Base-by-base conservation (phyloP, 257 asterid genomes). In the Eustoma russellianum region DNA sequence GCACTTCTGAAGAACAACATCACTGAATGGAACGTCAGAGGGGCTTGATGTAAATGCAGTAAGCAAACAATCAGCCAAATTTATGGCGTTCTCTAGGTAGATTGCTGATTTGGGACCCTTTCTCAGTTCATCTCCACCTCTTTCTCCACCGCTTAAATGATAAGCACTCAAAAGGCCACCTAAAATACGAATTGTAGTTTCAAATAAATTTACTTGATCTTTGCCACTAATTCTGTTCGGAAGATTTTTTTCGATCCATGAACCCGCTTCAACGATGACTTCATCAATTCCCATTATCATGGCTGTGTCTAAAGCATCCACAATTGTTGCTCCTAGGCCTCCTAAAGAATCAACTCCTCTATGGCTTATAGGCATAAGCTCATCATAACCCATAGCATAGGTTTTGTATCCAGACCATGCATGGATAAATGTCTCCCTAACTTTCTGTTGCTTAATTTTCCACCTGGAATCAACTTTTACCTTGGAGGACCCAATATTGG, bases 121-220 rank as follows among this genome's bases (percentile, higher is more conserved):
- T 12, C 61, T 66, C 6, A 77, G 66, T 60, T 66, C 59, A 73
- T 68, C 62, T 13, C 65, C 74, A 70, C 77, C 83, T 65, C 76
- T 46, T 63, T 63, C 80, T 17, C 91, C 82, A 28, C 81, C 88
- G 76, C 98, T 79, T 49, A 92, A 74, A 67, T 92, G 95, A 75
- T 82, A 85, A 53, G 98, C 98, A 76, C 98, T 92, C 77, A 92
- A 70, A 64, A 92, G 95, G 45, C 97, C 98, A 55, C 97, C 97
- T 30, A 92, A 54, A 57, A 92, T 61, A 16, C 97, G 94, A 63
- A 92, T 85, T 11, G 98, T 92, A 41, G 95, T 92, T 71, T 92
- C 98, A 62, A 92, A 88, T 59, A 92, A 69, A 81, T 92, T 92
- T 8, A 88, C 97, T 73, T 88, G 97, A 48, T 93, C 98, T 63